Evolutionary conservation across 345 rosid species (phyloP).

Genomic region (Citrus cavaleriei): DNA sequence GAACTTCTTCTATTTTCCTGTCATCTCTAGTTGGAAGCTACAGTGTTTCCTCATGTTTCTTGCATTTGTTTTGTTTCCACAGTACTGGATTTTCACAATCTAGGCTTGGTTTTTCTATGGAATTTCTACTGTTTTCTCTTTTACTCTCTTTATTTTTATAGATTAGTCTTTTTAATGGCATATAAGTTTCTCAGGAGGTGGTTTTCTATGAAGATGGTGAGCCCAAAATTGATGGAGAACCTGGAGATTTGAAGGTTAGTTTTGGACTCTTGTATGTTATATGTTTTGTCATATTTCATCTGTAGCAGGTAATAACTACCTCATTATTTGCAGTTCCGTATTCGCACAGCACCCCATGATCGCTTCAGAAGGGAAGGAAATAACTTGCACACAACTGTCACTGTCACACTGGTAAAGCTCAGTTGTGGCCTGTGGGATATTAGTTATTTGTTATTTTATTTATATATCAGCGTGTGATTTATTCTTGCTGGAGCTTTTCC

Average conservation of each 20-base stretch:
- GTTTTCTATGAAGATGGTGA: constrained; percentile 97
- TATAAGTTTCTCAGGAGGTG: constrained; percentile 63
- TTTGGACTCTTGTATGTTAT: constrained; percentile 1
- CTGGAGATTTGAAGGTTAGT: constrained; percentile 93
- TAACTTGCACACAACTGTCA: constrained; percentile 79
- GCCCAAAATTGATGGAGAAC: constrained; percentile 90
- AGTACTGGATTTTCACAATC: background rate
- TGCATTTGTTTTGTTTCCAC: background rate
- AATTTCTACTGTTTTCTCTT: background rate
- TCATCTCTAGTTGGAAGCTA: background rate
- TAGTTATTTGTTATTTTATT: background rate
- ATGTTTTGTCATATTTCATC: background rate
- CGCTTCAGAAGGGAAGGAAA: constrained; percentile 84
- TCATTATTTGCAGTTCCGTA: constrained; percentile 61
- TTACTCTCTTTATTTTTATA: background rate
- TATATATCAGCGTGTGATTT: background rate
- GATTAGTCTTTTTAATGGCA: background rate
- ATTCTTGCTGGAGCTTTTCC: background rate
- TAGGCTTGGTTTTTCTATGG: background rate
- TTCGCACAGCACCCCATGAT: constrained; percentile 80
- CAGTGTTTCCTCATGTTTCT: background rate
- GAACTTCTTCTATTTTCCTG: background rate
- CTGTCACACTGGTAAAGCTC: constrained; percentile 74
- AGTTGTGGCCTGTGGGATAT: too few species aligned
- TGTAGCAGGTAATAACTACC: background rate